These are phyloP conservation scores for Colletotrichum eleusines DNA, from an alignment of 2,329 filamentous ascomycete genomes.

Conservation along the genomic window DNA sequence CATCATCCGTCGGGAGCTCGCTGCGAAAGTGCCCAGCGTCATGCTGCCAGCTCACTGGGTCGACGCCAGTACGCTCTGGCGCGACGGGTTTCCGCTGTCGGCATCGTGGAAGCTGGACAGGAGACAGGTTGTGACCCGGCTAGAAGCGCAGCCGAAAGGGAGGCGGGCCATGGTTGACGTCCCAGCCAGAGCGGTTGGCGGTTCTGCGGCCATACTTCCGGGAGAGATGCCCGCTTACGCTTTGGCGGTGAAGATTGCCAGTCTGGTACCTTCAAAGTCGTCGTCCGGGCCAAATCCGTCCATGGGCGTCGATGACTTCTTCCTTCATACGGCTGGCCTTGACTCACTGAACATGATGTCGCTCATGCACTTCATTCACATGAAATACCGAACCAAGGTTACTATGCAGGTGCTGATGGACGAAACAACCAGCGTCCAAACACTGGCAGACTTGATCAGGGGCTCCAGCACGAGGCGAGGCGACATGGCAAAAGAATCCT, in stretches of 20 bases:
- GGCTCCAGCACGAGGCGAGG: too few relatives aligned
- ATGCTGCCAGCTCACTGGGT: constrained; percentile 30
- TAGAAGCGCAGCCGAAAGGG: background rate
- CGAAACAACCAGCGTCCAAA: constrained; percentile 19
- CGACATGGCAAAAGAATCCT: rapidly evolving
- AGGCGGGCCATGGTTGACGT: background rate
- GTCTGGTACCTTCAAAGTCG: background rate
- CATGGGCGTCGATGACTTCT: background rate
- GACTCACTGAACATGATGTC: constrained; percentile 38
- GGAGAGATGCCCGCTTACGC: constrained; percentile 11
- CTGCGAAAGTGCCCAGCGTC: constrained; percentile 1
- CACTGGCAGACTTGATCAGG: constrained; percentile 16
- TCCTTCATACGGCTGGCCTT: constrained; percentile 19
- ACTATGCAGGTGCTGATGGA: constrained; percentile 36
- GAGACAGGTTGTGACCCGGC: background rate
- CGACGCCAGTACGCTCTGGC: background rate
- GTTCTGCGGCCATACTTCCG: background rate
- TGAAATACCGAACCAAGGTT: constrained; percentile 9
- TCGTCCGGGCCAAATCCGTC: rapidly evolving
- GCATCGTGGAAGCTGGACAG: background rate
- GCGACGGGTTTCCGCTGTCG: constrained; percentile 1
- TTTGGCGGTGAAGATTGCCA: constrained; percentile 16
- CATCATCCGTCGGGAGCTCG: constrained; percentile 1
- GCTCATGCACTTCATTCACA: constrained; percentile 33
- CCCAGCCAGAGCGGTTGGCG: rapidly evolving